phyloP scores from a whole-genome alignment of 2,329 filamentous ascomycete genomes.

The Talaromyces amestolkiae region DNA sequence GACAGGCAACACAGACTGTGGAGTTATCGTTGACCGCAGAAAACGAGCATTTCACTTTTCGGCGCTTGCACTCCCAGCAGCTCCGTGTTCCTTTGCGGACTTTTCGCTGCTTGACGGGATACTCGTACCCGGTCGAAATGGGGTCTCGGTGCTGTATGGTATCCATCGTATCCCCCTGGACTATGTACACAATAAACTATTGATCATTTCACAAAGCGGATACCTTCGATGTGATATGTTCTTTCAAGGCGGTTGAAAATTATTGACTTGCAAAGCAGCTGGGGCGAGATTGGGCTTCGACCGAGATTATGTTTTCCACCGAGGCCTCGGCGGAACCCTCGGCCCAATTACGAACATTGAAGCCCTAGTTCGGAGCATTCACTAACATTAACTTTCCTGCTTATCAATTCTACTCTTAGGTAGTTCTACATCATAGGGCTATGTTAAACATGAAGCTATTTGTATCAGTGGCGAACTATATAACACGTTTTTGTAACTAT shows the following conservation, averaged over 20 bases:
- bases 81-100: constrained; percentile 11
- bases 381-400: too few relatives aligned
- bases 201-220: background rate
- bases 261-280: background rate
- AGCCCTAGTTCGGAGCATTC: background rate
- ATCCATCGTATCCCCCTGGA: background rate
- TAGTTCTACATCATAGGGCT: too few relatives aligned
- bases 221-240: background rate
- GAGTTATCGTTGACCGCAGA: background rate
- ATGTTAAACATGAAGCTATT: too few relatives aligned
- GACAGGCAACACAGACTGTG: constrained; percentile 5
- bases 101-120: constrained; percentile 10
- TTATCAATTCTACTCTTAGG: too few relatives aligned
- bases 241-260: background rate
- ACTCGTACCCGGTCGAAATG: background rate
- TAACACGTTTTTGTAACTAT: background rate
- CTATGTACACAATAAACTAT: background rate
- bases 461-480: background rate
- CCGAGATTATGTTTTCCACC: constrained; percentile 1
- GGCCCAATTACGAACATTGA: background rate
- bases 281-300: background rate
- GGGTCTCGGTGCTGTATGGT: background rate
- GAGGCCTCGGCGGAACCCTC: background rate
- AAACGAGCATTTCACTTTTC: constrained; percentile 12
- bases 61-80: constrained; percentile 14